These are phyloP conservation scores for Suillus luteus DNA, from an alignment of 768 basidiomycete genomes.

Conservation along the genomic window DNA sequence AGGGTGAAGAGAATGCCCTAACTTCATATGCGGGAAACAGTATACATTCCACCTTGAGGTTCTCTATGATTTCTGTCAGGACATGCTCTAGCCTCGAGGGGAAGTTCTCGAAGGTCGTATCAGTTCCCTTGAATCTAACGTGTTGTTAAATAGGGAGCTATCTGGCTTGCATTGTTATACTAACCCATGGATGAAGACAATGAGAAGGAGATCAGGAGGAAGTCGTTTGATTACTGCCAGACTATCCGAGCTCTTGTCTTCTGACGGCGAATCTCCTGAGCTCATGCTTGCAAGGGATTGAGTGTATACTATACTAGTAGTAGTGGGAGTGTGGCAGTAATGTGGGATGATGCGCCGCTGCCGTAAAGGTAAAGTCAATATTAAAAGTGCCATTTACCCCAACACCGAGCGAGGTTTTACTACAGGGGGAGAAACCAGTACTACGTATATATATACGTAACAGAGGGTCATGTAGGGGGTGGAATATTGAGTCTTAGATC, in stretches of 20 bases:
- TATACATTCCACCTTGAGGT: conserved; percentile 65
- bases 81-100: conserved; percentile 80
- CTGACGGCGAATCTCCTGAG: neutral
- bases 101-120: conserved; percentile 76
- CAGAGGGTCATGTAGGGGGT: too few relatives aligned
- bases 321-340: too few relatives aligned
- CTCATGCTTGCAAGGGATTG: neutral
- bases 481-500: too few relatives aligned
- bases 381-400: too few relatives aligned
- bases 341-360: too few relatives aligned
- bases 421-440: too few relatives aligned
- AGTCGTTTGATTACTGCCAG: conserved; percentile 12
- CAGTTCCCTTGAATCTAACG: conserved; percentile 56
- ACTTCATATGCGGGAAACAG: conserved; percentile 92
- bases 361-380: too few relatives aligned
- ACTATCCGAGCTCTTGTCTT: conserved; percentile 13
- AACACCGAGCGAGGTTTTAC: too few relatives aligned
- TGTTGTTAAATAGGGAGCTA: conserved; percentile 11
- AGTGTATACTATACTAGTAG: neutral
- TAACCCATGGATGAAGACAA: conserved; percentile 83
- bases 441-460: too few relatives aligned
- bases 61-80: conserved; percentile 61
- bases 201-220: conserved; percentile 52
- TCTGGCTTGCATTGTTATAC: conserved; percentile 26
- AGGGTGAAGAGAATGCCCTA: conserved; percentile 15